Evolutionary conservation across 768 basidiomycete species (phyloP), one percentile per base, ranked within the genome.

Genomic region (Phaeolepiota aurea): DNA sequence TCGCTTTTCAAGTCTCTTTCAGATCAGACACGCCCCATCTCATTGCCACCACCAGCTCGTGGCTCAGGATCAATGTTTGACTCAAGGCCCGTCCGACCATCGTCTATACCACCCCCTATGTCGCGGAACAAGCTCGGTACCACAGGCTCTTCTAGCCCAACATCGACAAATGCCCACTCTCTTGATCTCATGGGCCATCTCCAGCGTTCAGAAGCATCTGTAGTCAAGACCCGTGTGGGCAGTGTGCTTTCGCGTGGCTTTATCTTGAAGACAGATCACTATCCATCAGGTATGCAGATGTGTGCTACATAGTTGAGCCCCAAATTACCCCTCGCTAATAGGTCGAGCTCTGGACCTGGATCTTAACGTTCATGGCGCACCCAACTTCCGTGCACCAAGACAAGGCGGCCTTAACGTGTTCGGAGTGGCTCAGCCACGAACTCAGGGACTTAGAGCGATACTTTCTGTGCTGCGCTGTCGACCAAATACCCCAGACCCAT

Each of bases 351-450:
- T 92, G 32, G 88, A 94, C 55, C 74, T 98, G 2, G 90, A 94
- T 52, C 71, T 97, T 19, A 89, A 87, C 43, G 72, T 99, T 5
- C 84, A 91, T 54, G 94, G 96, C 22, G 94, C 94, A 13, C 92
- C 94, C 3, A 97, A 98, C 63, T 97, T 98, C 56, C 71, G 96
- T 48, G 79, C 86, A 10, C 85, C 91, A 5, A 72, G 79, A 38
- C 73, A 79, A 36, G 82, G 79, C 19, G 75, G 77, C 42, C 71
- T 97, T 22, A 94, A 93, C 49, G 90, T 99, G 2, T 98, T 86
- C 54, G 96, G 94, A 11, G 89, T 84, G 3, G 94, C 96, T 2
- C 96, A 98, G 56, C 96, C 96, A 10, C 87, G 93, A 2, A 80
- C 87, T 1, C 86, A 90, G 48, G 96, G 94, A 2, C 69, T 99